These are phyloP conservation scores for Ustilago hordei DNA, from an alignment of 1,284 basidiomycete genomes.

Conservation along the genomic window DNA sequence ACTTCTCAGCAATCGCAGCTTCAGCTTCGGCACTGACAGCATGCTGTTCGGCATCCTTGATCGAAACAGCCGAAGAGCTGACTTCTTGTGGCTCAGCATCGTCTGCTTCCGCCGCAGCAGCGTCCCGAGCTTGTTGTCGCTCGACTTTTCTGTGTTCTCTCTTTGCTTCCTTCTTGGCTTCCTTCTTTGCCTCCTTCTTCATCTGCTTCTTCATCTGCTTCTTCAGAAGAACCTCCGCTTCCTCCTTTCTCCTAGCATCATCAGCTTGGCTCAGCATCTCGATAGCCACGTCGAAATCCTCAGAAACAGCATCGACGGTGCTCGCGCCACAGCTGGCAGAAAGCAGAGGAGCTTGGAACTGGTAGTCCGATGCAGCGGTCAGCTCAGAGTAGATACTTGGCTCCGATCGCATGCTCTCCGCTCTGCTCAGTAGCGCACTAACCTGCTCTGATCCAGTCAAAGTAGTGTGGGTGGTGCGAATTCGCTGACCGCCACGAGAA, in stretches of 20 bases:
- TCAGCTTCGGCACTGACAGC: constrained; percentile 4
- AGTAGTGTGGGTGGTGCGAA: constrained; percentile 12
- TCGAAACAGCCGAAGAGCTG: background rate
- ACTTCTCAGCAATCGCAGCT: constrained; percentile 6
- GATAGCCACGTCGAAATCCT: constrained; percentile 1
- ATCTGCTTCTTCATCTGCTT: constrained; percentile 26
- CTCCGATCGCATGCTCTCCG: constrained; percentile 28
- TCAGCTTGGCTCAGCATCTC: background rate
- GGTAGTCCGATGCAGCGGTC: constrained; percentile 47
- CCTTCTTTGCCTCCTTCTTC: constrained; percentile 18
- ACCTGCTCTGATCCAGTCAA: background rate
- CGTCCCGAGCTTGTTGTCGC: constrained; percentile 13
- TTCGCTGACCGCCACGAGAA: constrained; percentile 36
- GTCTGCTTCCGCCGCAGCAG: constrained; percentile 1
- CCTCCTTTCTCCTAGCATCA: constrained; percentile 9
- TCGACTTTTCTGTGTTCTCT: constrained; percentile 26
- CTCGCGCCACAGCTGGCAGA: constrained; percentile 25
- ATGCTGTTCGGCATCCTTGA: background rate
- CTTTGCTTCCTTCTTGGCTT: constrained; percentile 29
- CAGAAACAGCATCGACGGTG: constrained; percentile 11
- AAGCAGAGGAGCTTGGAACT: constrained; percentile 36
- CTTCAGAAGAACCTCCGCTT: constrained; percentile 14
- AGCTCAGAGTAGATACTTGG: constrained; percentile 46
- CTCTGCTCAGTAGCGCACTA: constrained; percentile 9
- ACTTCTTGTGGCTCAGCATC: background rate